Conservation (phyloP, 805 yeast species). For the Yarrowia sp. region DNA sequence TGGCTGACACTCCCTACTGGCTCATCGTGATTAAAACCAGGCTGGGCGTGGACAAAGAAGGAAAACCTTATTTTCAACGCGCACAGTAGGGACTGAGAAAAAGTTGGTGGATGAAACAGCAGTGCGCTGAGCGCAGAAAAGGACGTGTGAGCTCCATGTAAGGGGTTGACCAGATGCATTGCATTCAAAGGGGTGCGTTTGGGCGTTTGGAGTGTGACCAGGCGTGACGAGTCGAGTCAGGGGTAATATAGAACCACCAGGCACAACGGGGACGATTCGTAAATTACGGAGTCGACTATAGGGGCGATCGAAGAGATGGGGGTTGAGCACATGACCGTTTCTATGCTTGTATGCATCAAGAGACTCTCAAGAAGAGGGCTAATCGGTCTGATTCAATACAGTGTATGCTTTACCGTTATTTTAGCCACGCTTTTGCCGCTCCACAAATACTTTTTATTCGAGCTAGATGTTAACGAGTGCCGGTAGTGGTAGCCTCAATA, state of each 20-base stretch:
- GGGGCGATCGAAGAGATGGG: no score
- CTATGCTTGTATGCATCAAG: not conserved
- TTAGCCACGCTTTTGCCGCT: slow-evolving; percentile 5
- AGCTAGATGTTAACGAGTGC: not conserved
- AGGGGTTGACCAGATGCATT: slow-evolving; percentile 16
- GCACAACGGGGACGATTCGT: no score
- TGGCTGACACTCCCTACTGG: slow-evolving; percentile 2
- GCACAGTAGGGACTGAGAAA: not conserved
- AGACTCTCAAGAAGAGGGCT: not conserved
- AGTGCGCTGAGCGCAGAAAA: not conserved
- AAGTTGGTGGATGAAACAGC: slow-evolving; percentile 17
- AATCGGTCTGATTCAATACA: not conserved
- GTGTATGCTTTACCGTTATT: slow-evolving; percentile 7
- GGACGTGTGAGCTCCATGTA: slow-evolving; percentile 3
- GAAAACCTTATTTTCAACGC: not conserved
- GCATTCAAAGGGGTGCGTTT: slow-evolving; percentile 6
- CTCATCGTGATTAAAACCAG: slow-evolving; percentile 1
- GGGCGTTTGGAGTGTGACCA: not conserved
- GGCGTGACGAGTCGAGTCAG: not conserved
- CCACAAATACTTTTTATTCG: not conserved
- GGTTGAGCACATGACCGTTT: no score
- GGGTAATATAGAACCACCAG: not conserved
- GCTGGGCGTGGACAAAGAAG: slow-evolving; percentile 7
- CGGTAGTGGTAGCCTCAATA: no score
- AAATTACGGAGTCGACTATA: no score